Base-by-base conservation (phyloP, 2,329 filamentous ascomycete species). In the Xylaria digitata region DNA sequence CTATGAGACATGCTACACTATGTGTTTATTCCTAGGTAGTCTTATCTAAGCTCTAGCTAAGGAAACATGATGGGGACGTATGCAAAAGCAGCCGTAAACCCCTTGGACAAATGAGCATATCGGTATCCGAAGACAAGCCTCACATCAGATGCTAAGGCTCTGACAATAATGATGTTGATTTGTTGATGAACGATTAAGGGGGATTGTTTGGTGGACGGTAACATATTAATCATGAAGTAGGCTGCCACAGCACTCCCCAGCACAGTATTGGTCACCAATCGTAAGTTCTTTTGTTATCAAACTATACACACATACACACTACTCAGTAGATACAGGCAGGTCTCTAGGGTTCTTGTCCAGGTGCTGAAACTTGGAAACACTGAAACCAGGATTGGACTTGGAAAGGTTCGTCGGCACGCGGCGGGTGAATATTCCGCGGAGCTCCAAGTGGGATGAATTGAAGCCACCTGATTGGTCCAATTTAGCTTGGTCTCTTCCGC, bases 341-440 rank as follows among this genome's bases (percentile, higher is more conserved):
- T n/a, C n/a, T n/a, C n/a, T n/a, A n/a, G 26, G 26, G 26, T 26
- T 26, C 3, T 5, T 26, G 26, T 26, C 26, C 26, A 5, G 26
- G 26, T n/a, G n/a, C n/a, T n/a, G n/a, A n/a, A 26, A 26, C 26
- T 26, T 5, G 3, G 26, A 26, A 26, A 26, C 26, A 26, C 26
- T 26, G 26, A 26, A 26, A 26, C 26, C 26, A 26, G 26, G 5
- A 26, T 26, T 26, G 26, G 26, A 26, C 26, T 5, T 26, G 26
- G 26, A 48, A 8, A 34, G 21, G n/a, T 37, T 19, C n/a, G 13
- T 55, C 61, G 61, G 66, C 48, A 53, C 50, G 37, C 67, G 67
- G 67, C 56, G 40, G 56, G 61, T 40, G 57, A 61, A 65, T 63
- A 52, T 67, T 66, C 64, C 67, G 61, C 46, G 46, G 17, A 26